Evolutionary conservation across 2,329 filamentous ascomycete genomes (phyloP).

Genomic region (Lasiodiplodia sp.): DNA sequence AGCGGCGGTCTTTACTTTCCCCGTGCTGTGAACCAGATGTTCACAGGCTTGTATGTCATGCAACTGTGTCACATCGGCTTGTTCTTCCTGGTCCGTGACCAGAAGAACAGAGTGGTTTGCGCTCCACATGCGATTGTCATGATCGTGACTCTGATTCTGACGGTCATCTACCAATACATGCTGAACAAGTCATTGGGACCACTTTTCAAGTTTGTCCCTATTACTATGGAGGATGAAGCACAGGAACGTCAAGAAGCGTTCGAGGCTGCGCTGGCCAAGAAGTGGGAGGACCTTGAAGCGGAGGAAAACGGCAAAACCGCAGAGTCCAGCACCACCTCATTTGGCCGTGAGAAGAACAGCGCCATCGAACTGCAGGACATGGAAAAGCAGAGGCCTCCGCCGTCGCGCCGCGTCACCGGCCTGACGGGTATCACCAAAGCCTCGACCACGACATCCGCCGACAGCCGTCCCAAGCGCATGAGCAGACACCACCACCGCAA

Average conservation of each 20-base stretch:
- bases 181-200: conserved; percentile 86
- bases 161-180: conserved; percentile 77
- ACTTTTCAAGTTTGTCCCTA: conserved; percentile 86
- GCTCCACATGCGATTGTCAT: conserved; percentile 83
- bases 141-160: conserved; percentile 76
- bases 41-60: conserved; percentile 94
- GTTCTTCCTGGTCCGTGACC: conserved; percentile 78
- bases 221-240: conserved; percentile 95
- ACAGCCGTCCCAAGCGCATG: conserved; percentile 33
- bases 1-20: conserved; percentile 94
- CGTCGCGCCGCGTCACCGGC: neutral
- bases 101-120: conserved; percentile 63
- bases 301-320: conserved; percentile 33
- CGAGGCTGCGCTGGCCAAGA: conserved; percentile 69
- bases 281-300: conserved; percentile 38
- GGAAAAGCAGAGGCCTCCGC: conserved; percentile 26
- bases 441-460: neutral
- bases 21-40: conserved; percentile 91
- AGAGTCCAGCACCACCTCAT: conserved; percentile 8
- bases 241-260: conserved; percentile 91
- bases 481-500: conserved; percentile 38
- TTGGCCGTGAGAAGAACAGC: conserved; percentile 33
- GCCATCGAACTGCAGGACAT: conserved; percentile 42
- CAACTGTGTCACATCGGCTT: conserved; percentile 88
- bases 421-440: conserved; percentile 5